Percentiles rank a stretch among this genome's conserved stretches.
Evolutionary conservation across 2,329 filamentous ascomycete genomes (phyloP).

Genomic region (Phialemoniopsis sp.): DNA sequence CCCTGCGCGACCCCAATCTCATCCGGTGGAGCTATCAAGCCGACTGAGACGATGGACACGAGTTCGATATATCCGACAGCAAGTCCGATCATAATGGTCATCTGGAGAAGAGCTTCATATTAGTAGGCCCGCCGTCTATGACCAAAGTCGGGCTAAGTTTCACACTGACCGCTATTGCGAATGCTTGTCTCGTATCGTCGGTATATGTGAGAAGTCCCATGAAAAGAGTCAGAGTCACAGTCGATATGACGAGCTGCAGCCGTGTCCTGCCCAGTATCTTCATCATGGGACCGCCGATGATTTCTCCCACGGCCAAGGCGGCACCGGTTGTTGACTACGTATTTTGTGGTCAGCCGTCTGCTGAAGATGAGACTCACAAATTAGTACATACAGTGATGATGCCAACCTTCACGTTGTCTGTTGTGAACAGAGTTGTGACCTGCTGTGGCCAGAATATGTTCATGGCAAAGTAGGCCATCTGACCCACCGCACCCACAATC

Average conservation of each 20-base stretch:
- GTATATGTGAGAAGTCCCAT: background rate
- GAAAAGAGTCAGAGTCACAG: conserved; percentile 2
- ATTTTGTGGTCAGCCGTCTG: no score
- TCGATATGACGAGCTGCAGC: conserved; percentile 4
- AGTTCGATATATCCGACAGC: conserved; percentile 7
- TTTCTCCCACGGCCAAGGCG: conserved; percentile 3
- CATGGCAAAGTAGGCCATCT: conserved; percentile 6
- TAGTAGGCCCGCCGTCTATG: no score
- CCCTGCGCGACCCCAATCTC: conserved; percentile 5
- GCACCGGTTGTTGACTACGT: conserved; percentile 3
- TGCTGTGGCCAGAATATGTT: conserved; percentile 6
- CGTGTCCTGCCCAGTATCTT: conserved; percentile 3
- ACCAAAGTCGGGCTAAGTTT: no score
- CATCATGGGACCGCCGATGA: conserved; percentile 3
- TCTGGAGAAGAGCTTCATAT: no score
- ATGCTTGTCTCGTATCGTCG: background rate
- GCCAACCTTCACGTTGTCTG: conserved; percentile 5
- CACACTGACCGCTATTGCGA: conserved; percentile 5
- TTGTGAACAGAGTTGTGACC: conserved; percentile 5
- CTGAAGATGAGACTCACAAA: no score
- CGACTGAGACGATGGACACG: conserved; percentile 4
- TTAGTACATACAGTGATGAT: no score
- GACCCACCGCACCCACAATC: conserved; percentile 3
- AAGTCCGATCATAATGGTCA: conserved; percentile 4
- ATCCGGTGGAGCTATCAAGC: conserved; percentile 4